These are phyloP conservation scores for Pseudotsuga menziesii DNA, from an alignment of 75 land plant genomes.

Conservation along the genomic window DNA sequence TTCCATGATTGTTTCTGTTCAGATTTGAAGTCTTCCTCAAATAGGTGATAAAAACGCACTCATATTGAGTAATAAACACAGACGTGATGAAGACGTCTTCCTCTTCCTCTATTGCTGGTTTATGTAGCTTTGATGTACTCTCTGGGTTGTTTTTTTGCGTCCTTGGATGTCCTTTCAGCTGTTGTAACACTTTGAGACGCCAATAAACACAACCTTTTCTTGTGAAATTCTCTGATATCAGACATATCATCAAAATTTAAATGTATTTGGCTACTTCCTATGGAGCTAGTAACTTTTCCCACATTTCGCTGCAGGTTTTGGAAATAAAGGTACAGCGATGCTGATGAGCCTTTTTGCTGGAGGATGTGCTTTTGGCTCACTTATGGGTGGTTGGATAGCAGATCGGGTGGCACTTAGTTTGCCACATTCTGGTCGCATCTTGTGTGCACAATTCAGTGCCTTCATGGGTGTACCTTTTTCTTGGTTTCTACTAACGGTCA, in stretches of 20 bases:
- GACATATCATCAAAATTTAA: background rate
- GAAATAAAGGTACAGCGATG: constrained; percentile 71
- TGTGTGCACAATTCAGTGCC: constrained; percentile 97
- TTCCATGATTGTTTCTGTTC: background rate
- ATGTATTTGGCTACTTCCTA: too few relatives aligned
- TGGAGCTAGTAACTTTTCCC: background rate
- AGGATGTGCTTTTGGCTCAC: constrained; percentile 83
- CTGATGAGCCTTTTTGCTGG: constrained; percentile 74
- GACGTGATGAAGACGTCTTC: background rate
- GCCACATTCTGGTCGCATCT: constrained; percentile 79
- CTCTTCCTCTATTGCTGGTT: background rate
- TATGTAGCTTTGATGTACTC: background rate
- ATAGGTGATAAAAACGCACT: background rate
- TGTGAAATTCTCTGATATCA: background rate
- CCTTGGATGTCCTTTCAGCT: background rate
- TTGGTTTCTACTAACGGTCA: constrained; percentile 56
- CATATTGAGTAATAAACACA: background rate
- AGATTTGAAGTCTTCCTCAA: background rate
- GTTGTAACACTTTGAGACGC: background rate
- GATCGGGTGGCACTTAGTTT: constrained; percentile 55
- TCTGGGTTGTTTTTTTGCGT: background rate
- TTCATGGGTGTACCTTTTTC: constrained; percentile 98
- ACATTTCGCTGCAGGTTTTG: constrained; percentile 55
- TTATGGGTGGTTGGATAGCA: constrained; percentile 88
- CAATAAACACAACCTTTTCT: background rate